phyloP scores from a whole-genome alignment of 176 grass and related monocot species.

The Zoysia pacifica region DNA sequence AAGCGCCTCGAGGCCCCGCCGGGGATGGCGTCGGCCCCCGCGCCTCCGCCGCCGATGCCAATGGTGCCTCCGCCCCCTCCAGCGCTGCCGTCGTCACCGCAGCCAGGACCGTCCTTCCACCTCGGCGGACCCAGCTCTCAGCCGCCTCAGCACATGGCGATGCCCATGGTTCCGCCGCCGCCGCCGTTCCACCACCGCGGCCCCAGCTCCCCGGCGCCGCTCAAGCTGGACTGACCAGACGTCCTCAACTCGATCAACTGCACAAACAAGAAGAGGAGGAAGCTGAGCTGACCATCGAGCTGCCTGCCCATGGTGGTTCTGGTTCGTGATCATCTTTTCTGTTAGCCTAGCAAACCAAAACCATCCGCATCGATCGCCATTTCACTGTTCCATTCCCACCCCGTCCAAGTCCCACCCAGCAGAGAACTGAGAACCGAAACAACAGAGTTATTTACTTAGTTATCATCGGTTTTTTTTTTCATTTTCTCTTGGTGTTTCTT shows the following conservation, averaged over 20 bases:
- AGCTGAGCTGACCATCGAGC: not conserved
- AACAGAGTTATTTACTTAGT: not conserved
- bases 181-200: constrained; percentile 21
- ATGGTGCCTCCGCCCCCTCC: not conserved
- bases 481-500: not conserved
- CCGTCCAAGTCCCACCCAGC: not conserved
- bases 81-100: not conserved
- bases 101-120: constrained; percentile 19
- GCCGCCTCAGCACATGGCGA: not conserved
- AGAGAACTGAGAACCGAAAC: not conserved
- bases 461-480: constrained; percentile 14
- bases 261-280: not conserved
- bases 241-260: not conserved
- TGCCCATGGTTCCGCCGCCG: not conserved
- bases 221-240: constrained; percentile 36
- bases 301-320: not conserved
- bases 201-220: constrained; percentile 4
- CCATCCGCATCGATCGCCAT: constrained; percentile 13
- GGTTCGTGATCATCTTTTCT: constrained; percentile 19
- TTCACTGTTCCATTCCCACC: constrained; percentile 50
- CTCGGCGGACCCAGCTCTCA: constrained; percentile 21
- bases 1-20: constrained; percentile 31
- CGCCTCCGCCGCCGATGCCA: not conserved
- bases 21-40: not conserved
- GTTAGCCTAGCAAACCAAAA: not conserved